Base-by-base conservation (phyloP, 176 grass and related monocot genomes). In the Ensete glaucum region DNA sequence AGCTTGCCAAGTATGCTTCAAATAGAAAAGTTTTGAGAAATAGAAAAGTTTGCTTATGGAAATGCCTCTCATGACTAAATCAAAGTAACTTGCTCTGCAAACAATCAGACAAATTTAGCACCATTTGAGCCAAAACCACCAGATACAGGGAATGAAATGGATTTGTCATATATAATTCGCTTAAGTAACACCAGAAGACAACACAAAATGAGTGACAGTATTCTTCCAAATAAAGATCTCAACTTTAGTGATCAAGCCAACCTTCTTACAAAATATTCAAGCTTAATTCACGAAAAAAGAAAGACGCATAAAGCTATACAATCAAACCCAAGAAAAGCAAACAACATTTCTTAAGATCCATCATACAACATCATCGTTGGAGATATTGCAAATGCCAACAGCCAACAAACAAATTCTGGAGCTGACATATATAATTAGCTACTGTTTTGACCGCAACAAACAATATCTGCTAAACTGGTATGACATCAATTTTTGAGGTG, bases 401-500 rank as follows among this genome's bases (percentile, higher is more conserved):
- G 48, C 73, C 84, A 81, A 77, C n/a, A 34, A 81, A 87, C 62
- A 71, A 88, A 83, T 77, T 87, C 74, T 72, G 62, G 87, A 76
- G 72, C 80, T 66, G 73, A 84, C 83, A 87, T 49, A 82, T 87
- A 87, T 83, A 76, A 85, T 72, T 65, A 69, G 78, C 80, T 63
- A 53, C 53, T 54, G 24, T 26, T 58, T 81, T 83, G 67, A 73
- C 62, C 75, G 26, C 72, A 51, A 69, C 72, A 82, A 34, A 52
- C 72, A 26, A 67, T 73, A 53, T 73, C 62, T 54, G 54, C 77
- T 92, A 93, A 53, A 97, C 88, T 53, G 88, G 85, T 82, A 93
- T 90, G 52, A 97, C 90, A 85, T 97, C 94, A 24, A 83, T 87
- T 71, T 97, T 87, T 54, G 90, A 93, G 56, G 90, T 93, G 76